Conservation (phyloP, 1,284 basidiomycete genomes). For the Ustilago hordei region DNA sequence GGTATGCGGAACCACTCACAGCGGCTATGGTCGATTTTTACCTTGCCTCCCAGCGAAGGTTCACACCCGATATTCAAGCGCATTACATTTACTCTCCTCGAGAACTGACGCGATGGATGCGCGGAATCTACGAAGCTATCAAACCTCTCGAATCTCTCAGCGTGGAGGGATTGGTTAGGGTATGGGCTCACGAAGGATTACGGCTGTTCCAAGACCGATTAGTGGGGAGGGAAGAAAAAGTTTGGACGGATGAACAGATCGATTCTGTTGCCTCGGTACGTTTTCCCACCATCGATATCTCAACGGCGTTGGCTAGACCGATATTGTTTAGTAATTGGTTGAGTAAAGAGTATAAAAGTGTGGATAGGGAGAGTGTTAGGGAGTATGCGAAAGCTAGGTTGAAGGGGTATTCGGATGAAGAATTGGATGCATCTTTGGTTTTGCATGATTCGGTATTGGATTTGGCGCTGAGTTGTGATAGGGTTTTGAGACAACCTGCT, state of each 20-base stretch:
- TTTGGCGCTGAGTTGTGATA: conserved; percentile 95
- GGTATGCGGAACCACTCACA: conserved; percentile 93
- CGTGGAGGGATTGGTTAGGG: conserved; percentile 91
- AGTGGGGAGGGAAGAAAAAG: conserved; percentile 72
- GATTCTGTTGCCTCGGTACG: conserved; percentile 85
- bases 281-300: conserved; percentile 90
- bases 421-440: conserved; percentile 97
- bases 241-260: conserved; percentile 93
- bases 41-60: conserved; percentile 89
- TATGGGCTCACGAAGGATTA: conserved; percentile 98
- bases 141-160: conserved; percentile 88
- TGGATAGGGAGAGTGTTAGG: conserved; percentile 89
- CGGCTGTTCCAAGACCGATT: conserved; percentile 98
- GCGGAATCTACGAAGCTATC: conserved; percentile 97
- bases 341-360: conserved; percentile 94
- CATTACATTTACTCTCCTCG: conserved; percentile 99
- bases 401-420: conserved; percentile 75
- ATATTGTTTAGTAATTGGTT: conserved; percentile 99
- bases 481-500: conserved; percentile 98
- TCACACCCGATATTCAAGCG: conserved; percentile 95
- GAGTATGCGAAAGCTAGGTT: conserved; percentile 97
- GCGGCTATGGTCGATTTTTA: conserved; percentile 98
- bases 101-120: conserved; percentile 96
- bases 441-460: conserved; percentile 98
- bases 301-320: conserved; percentile 81